phyloP scores from a whole-genome alignment of 805 yeast genomes.

The Myxozyma melibiosi region DNA sequence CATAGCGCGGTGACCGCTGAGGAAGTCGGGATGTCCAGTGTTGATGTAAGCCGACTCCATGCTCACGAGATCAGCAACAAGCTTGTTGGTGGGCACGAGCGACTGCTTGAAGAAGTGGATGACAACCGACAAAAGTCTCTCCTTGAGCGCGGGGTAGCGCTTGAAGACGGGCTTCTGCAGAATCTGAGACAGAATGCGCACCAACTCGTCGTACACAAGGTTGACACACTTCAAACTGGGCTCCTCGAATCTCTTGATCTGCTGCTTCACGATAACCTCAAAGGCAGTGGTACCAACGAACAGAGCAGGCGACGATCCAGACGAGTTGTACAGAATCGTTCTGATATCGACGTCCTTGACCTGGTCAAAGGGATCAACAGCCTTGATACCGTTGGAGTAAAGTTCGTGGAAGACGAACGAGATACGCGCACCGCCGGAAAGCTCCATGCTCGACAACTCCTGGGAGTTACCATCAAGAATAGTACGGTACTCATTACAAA shows the following conservation, averaged over 20 bases:
- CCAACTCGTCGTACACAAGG: slow-evolving; percentile 90
- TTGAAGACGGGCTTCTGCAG: slow-evolving; percentile 77
- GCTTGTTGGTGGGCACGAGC: slow-evolving; percentile 79
- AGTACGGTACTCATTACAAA: slow-evolving; percentile 86
- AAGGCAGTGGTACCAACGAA: slow-evolving; percentile 98
- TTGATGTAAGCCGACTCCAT: slow-evolving; percentile 94
- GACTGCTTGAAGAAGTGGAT: slow-evolving; percentile 78
- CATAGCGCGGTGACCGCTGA: slow-evolving; percentile 95
- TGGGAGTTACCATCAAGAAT: slow-evolving; percentile 90
- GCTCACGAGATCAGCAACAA: slow-evolving; percentile 78
- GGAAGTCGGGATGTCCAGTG: slow-evolving; percentile 95
- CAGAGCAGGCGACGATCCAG: slow-evolving; percentile 93
- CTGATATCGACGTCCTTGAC: slow-evolving; percentile 94
- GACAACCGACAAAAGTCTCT: slow-evolving; percentile 77
- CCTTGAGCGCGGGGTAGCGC: slow-evolving; percentile 89
- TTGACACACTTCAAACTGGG: slow-evolving; percentile 87
- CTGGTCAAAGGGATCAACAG: slow-evolving; percentile 95
- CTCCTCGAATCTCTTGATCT: slow-evolving; percentile 90
- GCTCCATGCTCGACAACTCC: slow-evolving; percentile 84
- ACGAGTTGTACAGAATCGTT: slow-evolving; percentile 94
- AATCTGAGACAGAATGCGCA: slow-evolving; percentile 83
- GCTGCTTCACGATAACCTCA: slow-evolving; percentile 93
- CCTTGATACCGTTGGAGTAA: slow-evolving; percentile 85
- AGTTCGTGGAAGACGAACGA: slow-evolving; percentile 96
- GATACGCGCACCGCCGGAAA: slow-evolving; percentile 97